Evolutionary conservation across 345 rosid species (phyloP), one percentile per base, ranked within the genome.

Genomic region (Citropsis articulata): DNA sequence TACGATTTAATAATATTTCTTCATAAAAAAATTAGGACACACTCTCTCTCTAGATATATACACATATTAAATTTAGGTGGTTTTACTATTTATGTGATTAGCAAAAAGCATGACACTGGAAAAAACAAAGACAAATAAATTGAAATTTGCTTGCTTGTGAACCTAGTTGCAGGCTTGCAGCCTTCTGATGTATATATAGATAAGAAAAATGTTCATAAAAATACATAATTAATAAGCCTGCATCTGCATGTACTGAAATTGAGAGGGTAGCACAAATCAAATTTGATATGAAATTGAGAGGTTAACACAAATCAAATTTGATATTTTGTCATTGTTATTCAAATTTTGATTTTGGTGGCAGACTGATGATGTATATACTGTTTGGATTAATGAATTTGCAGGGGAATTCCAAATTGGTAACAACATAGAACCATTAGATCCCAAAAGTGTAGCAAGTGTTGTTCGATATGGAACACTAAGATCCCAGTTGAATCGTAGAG

Each of bases 381-480:
- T 30, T 63, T 60, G 3, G 50, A 42, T 42, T 42, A 53, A 3
- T 14, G 65, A 74, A 66, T 33, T 74, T 82, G 67, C 78, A 95
- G 98, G 97, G 21, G 97, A 92, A 50, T 93, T 78, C 70, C 95
- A 93, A 77, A 92, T 93, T 60, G 97, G 97, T 4, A 78, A 90
- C 30, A 64, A 86, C 69, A 83, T 93, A 73, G 85, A 86, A 72
- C 95, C 93, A 28, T 77, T 90, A 82, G 87, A 91, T 78, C 97
- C 97, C 4, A 82, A 77, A 77, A 80, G 71, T 1, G 88, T 92
- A 16, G 81, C 79, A 2, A 95, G 99, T 71, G 74, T 92, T 73
- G 97, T 95, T 71, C 84, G 77, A 33, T 95, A 88, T 69, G 89
- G 95, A 31, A 81, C 63, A 5, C 73, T 30, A 14, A 83, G 79